A percentile compares a stretch with the other conserved stretches of the same genome.
Evolutionary conservation across 2,329 filamentous ascomycete species (phyloP).

Genomic region (Alternaria brassicae): DNA sequence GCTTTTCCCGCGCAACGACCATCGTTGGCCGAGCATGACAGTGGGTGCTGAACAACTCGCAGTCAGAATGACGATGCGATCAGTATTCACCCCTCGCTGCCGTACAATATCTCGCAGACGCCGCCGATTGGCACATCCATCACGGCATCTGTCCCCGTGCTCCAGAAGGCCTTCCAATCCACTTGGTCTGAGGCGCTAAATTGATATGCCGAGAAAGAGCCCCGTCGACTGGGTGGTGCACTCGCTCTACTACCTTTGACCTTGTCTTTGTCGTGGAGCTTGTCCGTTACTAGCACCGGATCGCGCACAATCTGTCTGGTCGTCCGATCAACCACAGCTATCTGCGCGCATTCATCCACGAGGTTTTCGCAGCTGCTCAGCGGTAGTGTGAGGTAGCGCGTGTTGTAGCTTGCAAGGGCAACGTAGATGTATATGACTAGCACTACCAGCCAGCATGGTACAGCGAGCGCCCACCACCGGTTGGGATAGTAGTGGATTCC

Average conservation of each 20-base stretch:
- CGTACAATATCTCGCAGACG: constrained; percentile 94
- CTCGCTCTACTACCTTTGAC: constrained; percentile 52
- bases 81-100: constrained; percentile 54
- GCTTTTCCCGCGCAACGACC: constrained; percentile 19
- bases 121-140: constrained; percentile 96
- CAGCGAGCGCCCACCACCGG: constrained; percentile 94
- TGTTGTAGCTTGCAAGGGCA: constrained; percentile 89
- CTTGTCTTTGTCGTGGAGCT: constrained; percentile 35
- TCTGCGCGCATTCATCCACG: constrained; percentile 86
- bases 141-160: constrained; percentile 91
- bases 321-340: constrained; percentile 76
- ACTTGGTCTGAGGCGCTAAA: constrained; percentile 53
- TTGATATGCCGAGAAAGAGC: constrained; percentile 43
- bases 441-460: constrained; percentile 90
- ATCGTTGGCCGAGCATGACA: not conserved
- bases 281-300: constrained; percentile 31
- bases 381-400: constrained; percentile 82
- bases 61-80: constrained; percentile 28
- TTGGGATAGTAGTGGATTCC: constrained; percentile 98
- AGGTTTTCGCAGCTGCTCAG: constrained; percentile 84
- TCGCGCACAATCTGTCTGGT: constrained; percentile 65
- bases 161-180: constrained; percentile 87
- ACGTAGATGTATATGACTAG: constrained; percentile 91
- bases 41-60: constrained; percentile 11
- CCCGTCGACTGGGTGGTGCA: constrained; percentile 45